Base-by-base conservation (phyloP, 2,329 filamentous ascomycete species). In the Madurella fahalii region DNA sequence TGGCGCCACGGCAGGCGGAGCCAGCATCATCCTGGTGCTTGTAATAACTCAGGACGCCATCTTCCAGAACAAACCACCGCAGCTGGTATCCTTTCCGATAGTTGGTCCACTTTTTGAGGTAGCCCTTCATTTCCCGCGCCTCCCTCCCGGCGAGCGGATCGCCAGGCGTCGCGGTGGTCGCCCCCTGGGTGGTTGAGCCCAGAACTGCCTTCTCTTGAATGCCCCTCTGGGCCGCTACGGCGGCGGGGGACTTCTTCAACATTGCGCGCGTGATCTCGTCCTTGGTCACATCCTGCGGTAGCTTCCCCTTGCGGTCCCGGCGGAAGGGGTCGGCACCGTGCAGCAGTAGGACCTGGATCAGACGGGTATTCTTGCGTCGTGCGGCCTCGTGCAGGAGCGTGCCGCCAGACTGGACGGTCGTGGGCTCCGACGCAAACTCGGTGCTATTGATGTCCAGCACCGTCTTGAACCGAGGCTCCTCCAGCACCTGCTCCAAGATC, bases 101-200 rank as follows among this genome's bases (percentile, higher is more conserved):
- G 69, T 99, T 99, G 46, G 94, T 99, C 94, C 94, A 99, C 71
- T 99, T 99, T 74, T 96, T 97, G 53, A 99, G 77, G 69, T 97
- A 99, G 7, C 94, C 94, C 74, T 95, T 96, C 89, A 99, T 97
- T 72, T 97, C 93, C 46, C 92, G 82, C 16, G 89, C 88, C 67
- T 99, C 94, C 62, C 93, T 91, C 15, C 88, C 87, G 25, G 87
- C 88, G 55, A 85, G 70, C 17, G 82, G 76, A 61, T 88, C 81
- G 9, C 79, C 76, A 15, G 84, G 77, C 1, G 74, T 72, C 25
- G 82, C 76, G 13, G 77, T 69, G 9, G 77, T 73, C 2, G 75
- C 72, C 5, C 78, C 78, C 58, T 86, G 81, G 0, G 80, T 80
- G 9, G 80, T 78, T 58, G 89, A 90, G 1, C 91, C 93, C 15